Percentiles rank a stretch among this genome's conserved stretches.
Conservation (phyloP, 176 grass and related monocot species). For the Cocos nucifera region DNA sequence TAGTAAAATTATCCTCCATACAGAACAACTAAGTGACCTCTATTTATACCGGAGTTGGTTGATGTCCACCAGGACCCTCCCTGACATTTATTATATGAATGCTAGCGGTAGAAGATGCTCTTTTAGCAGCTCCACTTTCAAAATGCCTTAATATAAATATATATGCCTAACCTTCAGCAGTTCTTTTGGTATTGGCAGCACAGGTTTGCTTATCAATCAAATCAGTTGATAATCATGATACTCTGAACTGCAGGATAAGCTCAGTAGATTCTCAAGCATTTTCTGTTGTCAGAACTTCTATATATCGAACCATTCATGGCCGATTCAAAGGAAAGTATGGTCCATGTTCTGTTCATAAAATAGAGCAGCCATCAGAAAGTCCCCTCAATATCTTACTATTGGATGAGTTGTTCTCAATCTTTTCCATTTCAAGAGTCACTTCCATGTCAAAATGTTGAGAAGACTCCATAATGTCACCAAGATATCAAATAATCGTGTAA, state of each 20-base stretch:
- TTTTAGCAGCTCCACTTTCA: slow-evolving; percentile 76
- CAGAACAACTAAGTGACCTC: neutral
- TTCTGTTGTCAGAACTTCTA: slow-evolving; percentile 92
- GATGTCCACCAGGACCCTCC: slow-evolving; percentile 84
- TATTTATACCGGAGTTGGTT: slow-evolving; percentile 63
- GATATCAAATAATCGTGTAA: neutral
- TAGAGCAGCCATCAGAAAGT: slow-evolving; percentile 82
- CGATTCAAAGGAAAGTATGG: slow-evolving; percentile 81
- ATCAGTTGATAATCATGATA: too few species aligned
- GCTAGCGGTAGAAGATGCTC: slow-evolving; percentile 47
- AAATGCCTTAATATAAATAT: slow-evolving; percentile 88
- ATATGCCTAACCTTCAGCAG: slow-evolving; percentile 72
- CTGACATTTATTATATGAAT: slow-evolving; percentile 89
- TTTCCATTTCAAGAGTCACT: slow-evolving; percentile 86
- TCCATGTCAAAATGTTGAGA: slow-evolving; percentile 77
- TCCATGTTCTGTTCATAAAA: slow-evolving; percentile 88
- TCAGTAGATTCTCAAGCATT: slow-evolving; percentile 81
- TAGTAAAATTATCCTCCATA: too few species aligned
- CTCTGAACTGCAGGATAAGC: neutral
- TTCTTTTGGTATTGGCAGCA: slow-evolving; percentile 85
- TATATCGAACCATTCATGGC: slow-evolving; percentile 76
- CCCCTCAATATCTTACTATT: slow-evolving; percentile 63
- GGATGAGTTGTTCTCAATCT: slow-evolving; percentile 39
- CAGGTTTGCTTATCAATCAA: neutral
- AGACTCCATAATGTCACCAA: slow-evolving; percentile 76